Conservation (phyloP, 306 rosid species). For the Cucurbita argyrosperma region DNA sequence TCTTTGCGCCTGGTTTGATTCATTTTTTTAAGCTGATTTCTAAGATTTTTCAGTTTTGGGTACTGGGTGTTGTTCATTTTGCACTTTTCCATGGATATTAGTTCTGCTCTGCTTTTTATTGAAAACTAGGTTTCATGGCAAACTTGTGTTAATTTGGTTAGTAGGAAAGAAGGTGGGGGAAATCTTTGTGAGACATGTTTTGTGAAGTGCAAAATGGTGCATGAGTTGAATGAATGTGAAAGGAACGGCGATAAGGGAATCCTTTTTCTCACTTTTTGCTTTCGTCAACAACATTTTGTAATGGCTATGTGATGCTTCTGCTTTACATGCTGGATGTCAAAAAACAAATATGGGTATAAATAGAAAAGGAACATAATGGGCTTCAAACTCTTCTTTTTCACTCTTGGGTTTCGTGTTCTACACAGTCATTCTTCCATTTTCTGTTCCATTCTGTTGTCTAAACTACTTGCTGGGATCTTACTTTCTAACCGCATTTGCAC, state of each 20-base stretch:
- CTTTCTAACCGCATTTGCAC: constrained; percentile 5
- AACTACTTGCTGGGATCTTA: constrained; percentile 1
- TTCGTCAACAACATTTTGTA: background rate
- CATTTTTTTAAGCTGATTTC: background rate
- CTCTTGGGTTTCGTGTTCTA: constrained; percentile 37
- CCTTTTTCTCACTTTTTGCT: background rate
- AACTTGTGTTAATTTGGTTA: background rate
- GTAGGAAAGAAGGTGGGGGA: background rate
- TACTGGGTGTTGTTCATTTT: background rate
- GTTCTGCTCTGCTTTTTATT: background rate
- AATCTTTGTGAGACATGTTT: background rate
- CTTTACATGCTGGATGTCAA: constrained; percentile 54
- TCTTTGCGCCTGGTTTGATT: background rate
- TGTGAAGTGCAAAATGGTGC: background rate
- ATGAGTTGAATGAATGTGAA: background rate
- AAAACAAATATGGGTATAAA: constrained; percentile 13
- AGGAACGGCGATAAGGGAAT: background rate
- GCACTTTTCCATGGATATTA: background rate
- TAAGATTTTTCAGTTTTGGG: background rate
- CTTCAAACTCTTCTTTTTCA: constrained; percentile 10
- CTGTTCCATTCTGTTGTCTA: background rate
- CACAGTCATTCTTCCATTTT: constrained; percentile 23
- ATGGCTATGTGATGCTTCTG: constrained; percentile 33
- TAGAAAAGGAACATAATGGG: constrained; percentile 19
- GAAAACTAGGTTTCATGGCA: background rate